Evolutionary conservation across 2,329 filamentous ascomycete genomes (phyloP).

Genomic region (Catunica adiposa): DNA sequence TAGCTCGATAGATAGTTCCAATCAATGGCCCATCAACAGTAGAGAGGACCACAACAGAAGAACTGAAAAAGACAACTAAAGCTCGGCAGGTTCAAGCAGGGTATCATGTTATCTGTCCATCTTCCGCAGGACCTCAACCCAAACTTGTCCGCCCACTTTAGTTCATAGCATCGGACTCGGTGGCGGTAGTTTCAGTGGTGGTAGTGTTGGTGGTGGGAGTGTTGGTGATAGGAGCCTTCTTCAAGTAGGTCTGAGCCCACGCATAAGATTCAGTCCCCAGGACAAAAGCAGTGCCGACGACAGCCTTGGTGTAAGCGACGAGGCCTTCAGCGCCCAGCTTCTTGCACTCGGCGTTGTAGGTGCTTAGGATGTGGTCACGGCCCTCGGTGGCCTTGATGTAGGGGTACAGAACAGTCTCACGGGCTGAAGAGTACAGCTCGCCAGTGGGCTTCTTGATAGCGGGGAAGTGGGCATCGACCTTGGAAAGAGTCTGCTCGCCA

Average conservation of each 20-base stretch:
- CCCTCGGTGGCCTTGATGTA: slow-evolving; percentile 44
- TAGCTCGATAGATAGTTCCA: not conserved
- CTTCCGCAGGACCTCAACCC: slow-evolving; percentile 17
- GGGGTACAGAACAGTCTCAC: slow-evolving; percentile 44
- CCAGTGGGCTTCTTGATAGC: slow-evolving; percentile 58
- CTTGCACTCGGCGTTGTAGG: slow-evolving; percentile 44
- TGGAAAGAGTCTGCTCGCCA: slow-evolving; percentile 52
- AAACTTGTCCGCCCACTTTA: not conserved
- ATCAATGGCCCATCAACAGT: not conserved
- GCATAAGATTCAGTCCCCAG: slow-evolving; percentile 47
- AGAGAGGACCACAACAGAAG: not conserved
- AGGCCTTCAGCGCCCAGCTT: slow-evolving; percentile 47
- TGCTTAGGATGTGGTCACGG: slow-evolving; percentile 41
- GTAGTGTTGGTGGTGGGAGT: not conserved
- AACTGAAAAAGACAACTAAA: slow-evolving; percentile 1
- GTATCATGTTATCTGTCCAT: slow-evolving; percentile 14
- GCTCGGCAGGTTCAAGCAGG: slow-evolving; percentile 3
- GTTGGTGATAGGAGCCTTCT: slow-evolving; percentile 41
- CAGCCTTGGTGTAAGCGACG: slow-evolving; percentile 53
- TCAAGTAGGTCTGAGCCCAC: slow-evolving; percentile 43
- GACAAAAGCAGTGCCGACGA: slow-evolving; percentile 49
- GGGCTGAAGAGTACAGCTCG: slow-evolving; percentile 49
- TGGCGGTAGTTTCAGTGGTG: too few species aligned
- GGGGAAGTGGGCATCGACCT: slow-evolving; percentile 55
- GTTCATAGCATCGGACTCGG: slow-evolving; percentile 27